Evolutionary conservation across 2,329 filamentous ascomycete genomes (phyloP).

Genomic region (Phialemonium atrogriseum): DNA sequence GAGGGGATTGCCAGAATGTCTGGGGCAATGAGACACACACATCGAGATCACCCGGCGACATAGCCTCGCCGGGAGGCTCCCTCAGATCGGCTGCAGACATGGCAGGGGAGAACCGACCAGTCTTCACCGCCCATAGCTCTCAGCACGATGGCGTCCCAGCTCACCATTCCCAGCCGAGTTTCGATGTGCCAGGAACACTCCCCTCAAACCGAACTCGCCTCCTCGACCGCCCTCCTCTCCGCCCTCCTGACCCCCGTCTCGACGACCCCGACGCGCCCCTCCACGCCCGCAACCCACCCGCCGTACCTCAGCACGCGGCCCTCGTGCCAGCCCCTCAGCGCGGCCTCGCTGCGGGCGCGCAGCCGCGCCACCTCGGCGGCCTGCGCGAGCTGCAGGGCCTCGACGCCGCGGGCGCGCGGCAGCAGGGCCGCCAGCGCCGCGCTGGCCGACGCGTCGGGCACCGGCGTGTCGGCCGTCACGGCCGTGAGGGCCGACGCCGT

Average conservation of each 20-base stretch:
- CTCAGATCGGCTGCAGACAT: too few relatives aligned
- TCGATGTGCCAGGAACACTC: neutral
- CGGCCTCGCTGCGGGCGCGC: slow-evolving; percentile 52
- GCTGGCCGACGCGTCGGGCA: slow-evolving; percentile 47
- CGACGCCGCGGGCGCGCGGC: slow-evolving; percentile 54
- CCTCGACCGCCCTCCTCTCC: slow-evolving; percentile 47
- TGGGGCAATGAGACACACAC: too few relatives aligned
- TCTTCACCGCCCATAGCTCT: too few relatives aligned
- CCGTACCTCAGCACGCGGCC: slow-evolving; percentile 59
- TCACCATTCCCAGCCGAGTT: too few relatives aligned
- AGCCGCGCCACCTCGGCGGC: slow-evolving; percentile 54
- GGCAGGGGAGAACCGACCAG: too few relatives aligned
- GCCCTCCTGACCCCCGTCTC: slow-evolving; percentile 58
- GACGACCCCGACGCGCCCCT: slow-evolving; percentile 55
- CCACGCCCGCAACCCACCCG: slow-evolving; percentile 61
- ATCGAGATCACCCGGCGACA: too few relatives aligned
- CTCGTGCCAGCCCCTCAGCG: slow-evolving; percentile 67
- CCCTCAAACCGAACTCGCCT: slow-evolving; percentile 19
- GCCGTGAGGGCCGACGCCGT: slow-evolving; percentile 51
- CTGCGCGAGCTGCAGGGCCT: slow-evolving; percentile 54
- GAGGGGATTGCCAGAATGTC: too few relatives aligned
- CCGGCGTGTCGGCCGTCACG: slow-evolving; percentile 40
- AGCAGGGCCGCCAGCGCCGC: slow-evolving; percentile 48
- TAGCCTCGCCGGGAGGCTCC: too few relatives aligned
- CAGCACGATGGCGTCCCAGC: too few relatives aligned